Conservation (phyloP, 1,284 basidiomycete species). For the Ceratorhiza oryzae-sativae region DNA sequence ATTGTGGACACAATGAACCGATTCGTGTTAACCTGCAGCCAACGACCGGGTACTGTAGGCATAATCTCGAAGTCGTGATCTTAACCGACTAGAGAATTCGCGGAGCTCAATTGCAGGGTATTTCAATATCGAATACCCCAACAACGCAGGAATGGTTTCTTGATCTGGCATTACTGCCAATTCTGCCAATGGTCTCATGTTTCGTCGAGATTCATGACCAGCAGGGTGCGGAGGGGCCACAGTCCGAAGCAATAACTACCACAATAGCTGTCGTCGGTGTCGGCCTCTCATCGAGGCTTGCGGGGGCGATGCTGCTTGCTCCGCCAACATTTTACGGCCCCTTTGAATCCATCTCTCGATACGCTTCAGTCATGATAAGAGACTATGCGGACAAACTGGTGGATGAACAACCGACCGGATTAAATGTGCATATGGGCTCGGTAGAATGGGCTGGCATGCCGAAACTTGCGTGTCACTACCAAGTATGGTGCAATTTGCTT, state of each 20-base stretch:
- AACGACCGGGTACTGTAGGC: background rate
- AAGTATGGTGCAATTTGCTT: no score
- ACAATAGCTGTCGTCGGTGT: background rate
- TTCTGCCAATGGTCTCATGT: background rate
- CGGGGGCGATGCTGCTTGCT: background rate
- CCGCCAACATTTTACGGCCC: slow-evolving; percentile 8
- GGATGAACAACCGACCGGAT: background rate
- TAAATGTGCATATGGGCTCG: background rate
- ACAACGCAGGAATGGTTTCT: background rate
- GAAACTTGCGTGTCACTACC: no score
- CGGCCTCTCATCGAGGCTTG: background rate
- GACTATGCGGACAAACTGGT: background rate
- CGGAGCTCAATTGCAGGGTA: background rate
- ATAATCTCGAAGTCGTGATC: no score
- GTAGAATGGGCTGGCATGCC: no score
- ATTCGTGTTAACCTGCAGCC: background rate
- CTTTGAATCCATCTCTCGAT: background rate
- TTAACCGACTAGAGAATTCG: no score
- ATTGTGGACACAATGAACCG: background rate
- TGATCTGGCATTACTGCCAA: background rate
- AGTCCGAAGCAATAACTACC: background rate
- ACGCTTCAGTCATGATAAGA: background rate
- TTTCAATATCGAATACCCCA: slow-evolving; percentile 3
- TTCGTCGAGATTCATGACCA: background rate
- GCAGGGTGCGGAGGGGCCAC: background rate